Evolutionary conservation across 345 rosid genomes (phyloP), one percentile per base, ranked within the genome.

Genomic region (Carallia pectinifolia): DNA sequence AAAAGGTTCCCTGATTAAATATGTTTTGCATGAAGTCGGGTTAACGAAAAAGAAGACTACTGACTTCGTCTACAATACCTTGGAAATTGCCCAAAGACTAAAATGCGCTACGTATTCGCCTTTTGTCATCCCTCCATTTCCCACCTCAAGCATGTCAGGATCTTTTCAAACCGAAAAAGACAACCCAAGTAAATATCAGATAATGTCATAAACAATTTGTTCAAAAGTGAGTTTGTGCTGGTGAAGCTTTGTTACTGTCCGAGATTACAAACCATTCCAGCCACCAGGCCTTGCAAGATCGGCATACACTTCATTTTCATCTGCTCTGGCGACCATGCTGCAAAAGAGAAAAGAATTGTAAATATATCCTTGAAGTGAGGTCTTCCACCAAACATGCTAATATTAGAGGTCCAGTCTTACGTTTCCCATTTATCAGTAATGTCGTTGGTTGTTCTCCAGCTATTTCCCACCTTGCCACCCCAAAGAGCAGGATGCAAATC

Each of bases 71-170:
- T 58, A 61, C 7, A 19, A 23, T 71, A 85, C 98, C 96, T 92
- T 92, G 66, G 99, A 89, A 74, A 92, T 89, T 58, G 96, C 93
- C 98, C 99, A 95, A 58, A 95, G 76, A 78, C 97, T 95, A 69
- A 89, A 92, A 80, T 92, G 98, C 58, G 87, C 97, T 53, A 80
- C 81, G 74, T 95, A 95, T 72, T 95, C 99, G 33, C 87, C 79
- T 68, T 81, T 83, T 0, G 88, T 88, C 98, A 95, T 92, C 70
- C 99, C 97, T 76, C 99, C 98, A 77, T 95, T 95, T 4, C 98
- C 99, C 6, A 95, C 89, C 82, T 95, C 99, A 65, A 95, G 96
- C 99, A 95, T 95, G 82, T 95, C 99, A 61, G 99, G 97, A 73
- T 95, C 99, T 94, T 74, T 61, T 44, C 39, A 66, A 53, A 68